Conservation (phyloP, 495 filamentous ascomycete species). For the Platismatia glauca region DNA sequence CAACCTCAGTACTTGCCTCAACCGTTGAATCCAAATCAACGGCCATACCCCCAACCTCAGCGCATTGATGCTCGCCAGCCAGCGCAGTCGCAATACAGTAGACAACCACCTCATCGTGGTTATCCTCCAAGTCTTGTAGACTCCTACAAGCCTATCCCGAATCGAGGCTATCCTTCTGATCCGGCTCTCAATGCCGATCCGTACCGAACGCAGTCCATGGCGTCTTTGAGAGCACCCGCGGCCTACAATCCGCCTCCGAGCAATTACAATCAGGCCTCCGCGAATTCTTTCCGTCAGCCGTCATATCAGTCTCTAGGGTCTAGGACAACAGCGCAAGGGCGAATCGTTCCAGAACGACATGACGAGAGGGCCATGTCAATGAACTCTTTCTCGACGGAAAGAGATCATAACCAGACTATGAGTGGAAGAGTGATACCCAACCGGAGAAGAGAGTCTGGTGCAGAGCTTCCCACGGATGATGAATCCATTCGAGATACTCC, state of each 20-base stretch:
- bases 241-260: conserved; percentile 56
- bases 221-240: conserved; percentile 55
- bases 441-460: conserved; percentile 48
- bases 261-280: conserved; percentile 57
- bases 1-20: conserved; percentile 58
- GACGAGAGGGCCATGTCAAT: conserved; percentile 95
- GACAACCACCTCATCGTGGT: conserved; percentile 46
- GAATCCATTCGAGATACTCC: conserved; percentile 27
- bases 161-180: conserved; percentile 43
- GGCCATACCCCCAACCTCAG: conserved; percentile 58
- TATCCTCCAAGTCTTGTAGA: conserved; percentile 42
- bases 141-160: conserved; percentile 33
- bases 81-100: conserved; percentile 48
- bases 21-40: conserved; percentile 48
- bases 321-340: conserved; percentile 81
- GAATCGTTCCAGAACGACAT: conserved; percentile 81
- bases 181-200: conserved; percentile 76
- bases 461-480: conserved; percentile 29
- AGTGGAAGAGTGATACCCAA: conserved; percentile 81
- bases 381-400: conserved; percentile 71
- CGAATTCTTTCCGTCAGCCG: conserved; percentile 65
- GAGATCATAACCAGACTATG: conserved; percentile 77
- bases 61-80: conserved; percentile 60
- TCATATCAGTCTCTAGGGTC: conserved; percentile 55
- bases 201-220: conserved; percentile 88